A percentile compares a stretch with the other conserved stretches of the same genome.
phyloP scores from a whole-genome alignment of 306 rosid species.

The Pyrus bretschneideri region DNA sequence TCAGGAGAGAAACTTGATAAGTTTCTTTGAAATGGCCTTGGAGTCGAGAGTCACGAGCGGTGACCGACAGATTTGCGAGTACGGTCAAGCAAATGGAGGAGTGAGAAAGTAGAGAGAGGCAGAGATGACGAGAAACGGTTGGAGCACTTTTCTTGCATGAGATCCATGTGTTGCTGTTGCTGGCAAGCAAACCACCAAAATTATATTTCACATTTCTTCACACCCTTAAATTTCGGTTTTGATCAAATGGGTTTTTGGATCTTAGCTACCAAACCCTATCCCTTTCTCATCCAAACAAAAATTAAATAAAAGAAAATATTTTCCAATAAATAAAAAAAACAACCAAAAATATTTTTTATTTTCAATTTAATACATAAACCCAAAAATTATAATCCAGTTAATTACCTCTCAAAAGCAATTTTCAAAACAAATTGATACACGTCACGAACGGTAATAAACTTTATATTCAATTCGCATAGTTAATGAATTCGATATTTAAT shows the following conservation, averaged over 20 bases:
- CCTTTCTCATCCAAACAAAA: background rate
- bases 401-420: background rate
- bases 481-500: too few relatives aligned
- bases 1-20: background rate
- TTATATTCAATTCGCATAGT: too few relatives aligned
- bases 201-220: too few relatives aligned
- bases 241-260: background rate
- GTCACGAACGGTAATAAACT: background rate
- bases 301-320: background rate
- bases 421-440: background rate
- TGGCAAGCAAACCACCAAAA: too few relatives aligned
- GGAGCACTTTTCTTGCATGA: background rate
- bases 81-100: background rate
- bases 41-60: background rate
- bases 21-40: conserved; percentile 2
- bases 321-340: background rate
- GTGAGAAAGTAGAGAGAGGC: background rate
- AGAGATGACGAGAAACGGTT: background rate
- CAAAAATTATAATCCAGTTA: background rate
- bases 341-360: background rate
- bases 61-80: conserved; percentile 7
- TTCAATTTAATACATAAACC: too few relatives aligned
- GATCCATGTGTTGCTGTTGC: background rate
- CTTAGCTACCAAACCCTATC: background rate
- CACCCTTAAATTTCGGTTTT: background rate